Evolutionary conservation across 768 basidiomycete species (phyloP), one percentile per base, ranked within the genome.

Genomic region (Tricholoma matsutake): DNA sequence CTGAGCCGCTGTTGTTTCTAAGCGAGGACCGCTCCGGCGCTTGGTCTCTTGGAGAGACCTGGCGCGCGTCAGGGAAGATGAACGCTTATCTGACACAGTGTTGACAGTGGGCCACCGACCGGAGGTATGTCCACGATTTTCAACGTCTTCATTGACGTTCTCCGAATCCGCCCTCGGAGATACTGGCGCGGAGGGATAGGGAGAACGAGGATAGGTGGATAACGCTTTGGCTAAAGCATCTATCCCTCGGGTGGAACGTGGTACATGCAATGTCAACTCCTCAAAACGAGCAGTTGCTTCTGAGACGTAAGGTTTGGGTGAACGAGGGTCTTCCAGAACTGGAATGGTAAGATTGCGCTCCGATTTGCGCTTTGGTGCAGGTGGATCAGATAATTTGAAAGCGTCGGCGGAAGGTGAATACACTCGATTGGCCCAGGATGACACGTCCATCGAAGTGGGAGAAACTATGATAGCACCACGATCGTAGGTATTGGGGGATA

Each of bases 401-500:
- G 72, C 71, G 20, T 55, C 41, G 28, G 69, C 51, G 2, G 73
- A 71, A 32, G 78, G 73, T 35, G 72, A 73, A 68, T 76, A 75
- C 16, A 78, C 77, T 53, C 84, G 73, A 53, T 81, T 82, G 53
- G 82, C 81, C 67, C 88, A 82, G 14, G 77, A 78, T 6, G 86
- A 85, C 18, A 87, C 65, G 25, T 77, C 79, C 25, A 84, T 78
- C 2, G 75, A 75, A 66, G 86, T 87, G 2, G 86, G 86, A 3
- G 79, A 79, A 43, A 88, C 79, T 34, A 79, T 74, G 69, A 87
- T 86, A 9, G 89, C 82, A 0, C 79, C 81, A 41, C 89, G 84
- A 69, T 90, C 89, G 67, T 89, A 89, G 0, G 78, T 78, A 54
- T 76, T 68, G 0, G 87, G 72, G 0, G 87, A 86, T 68, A 87